Conservation (phyloP, 2,329 filamentous ascomycete species). For the Sodiomyces alkalinus region DNA sequence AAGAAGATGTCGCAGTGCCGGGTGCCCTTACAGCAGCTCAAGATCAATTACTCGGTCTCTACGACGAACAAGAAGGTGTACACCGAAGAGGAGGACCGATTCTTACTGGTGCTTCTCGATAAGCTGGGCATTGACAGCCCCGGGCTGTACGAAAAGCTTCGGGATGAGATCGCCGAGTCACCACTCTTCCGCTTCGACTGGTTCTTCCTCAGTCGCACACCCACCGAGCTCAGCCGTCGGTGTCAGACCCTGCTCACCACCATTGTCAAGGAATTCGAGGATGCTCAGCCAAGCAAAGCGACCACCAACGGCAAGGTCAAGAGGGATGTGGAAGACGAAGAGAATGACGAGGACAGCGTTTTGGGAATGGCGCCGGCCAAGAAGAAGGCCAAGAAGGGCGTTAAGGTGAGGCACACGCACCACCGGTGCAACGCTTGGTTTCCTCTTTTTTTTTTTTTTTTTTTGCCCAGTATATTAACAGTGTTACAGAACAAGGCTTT, state of each 20-base stretch:
- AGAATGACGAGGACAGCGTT: slow-evolving; percentile 70
- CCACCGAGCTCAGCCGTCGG: slow-evolving; percentile 78
- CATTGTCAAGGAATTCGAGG: slow-evolving; percentile 88
- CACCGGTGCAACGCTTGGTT: neutral
- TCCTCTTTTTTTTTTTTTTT: neutral
- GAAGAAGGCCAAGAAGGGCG: slow-evolving; percentile 84
- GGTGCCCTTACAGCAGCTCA: slow-evolving; percentile 93
- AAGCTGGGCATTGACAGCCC: slow-evolving; percentile 86
- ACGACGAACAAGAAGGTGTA: slow-evolving; percentile 99
- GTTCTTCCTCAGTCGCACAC: slow-evolving; percentile 95
- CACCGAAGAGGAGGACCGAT: slow-evolving; percentile 94
- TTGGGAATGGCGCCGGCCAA: slow-evolving; percentile 73
- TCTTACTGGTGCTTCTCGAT: slow-evolving; percentile 85
- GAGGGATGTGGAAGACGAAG: slow-evolving; percentile 63
- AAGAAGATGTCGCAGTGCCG: slow-evolving; percentile 96
- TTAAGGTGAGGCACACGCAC: slow-evolving; percentile 57
- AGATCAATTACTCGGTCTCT: slow-evolving; percentile 97
- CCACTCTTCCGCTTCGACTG: slow-evolving; percentile 96
- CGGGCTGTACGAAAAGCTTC: slow-evolving; percentile 78
- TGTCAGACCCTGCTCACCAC: slow-evolving; percentile 92
- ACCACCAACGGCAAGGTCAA: slow-evolving; percentile 53
- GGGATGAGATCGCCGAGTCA: slow-evolving; percentile 91
- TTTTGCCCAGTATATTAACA: slow-evolving; percentile 3
- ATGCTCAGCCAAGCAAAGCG: slow-evolving; percentile 33
- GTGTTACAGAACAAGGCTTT: slow-evolving; percentile 71